Conservation (phyloP, 2,329 filamentous ascomycete species). For the Cladosporium sp. region DNA sequence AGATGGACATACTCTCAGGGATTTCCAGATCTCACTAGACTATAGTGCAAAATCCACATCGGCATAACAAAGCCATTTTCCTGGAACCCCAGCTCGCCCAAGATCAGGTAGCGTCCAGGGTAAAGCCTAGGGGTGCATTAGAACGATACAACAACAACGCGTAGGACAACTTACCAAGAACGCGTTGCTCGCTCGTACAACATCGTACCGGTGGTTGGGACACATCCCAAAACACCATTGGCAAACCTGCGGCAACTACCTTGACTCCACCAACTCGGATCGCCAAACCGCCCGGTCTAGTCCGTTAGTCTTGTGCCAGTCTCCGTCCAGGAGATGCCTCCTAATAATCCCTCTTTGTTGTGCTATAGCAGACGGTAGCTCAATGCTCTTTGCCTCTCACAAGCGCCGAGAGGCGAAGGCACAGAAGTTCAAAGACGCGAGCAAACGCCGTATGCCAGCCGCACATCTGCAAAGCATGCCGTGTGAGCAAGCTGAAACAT, state of each 20-base stretch:
- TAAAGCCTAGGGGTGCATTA: slow-evolving; percentile 1
- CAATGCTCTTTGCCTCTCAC: too few relatives aligned
- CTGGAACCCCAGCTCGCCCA: not conserved
- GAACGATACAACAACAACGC: not conserved
- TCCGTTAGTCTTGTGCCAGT: too few relatives aligned
- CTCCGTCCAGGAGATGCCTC: too few relatives aligned
- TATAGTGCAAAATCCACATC: not conserved
- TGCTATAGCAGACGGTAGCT: too few relatives aligned
- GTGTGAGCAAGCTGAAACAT: not conserved
- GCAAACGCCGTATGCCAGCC: too few relatives aligned
- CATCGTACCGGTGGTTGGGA: not conserved
- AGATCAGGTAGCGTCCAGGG: not conserved
- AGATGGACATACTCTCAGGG: not conserved
- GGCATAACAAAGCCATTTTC: not conserved
- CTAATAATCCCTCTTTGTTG: too few relatives aligned
- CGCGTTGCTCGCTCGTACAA: not conserved
- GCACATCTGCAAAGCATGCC: too few relatives aligned
- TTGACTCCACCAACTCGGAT: not conserved
- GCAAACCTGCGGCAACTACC: not conserved
- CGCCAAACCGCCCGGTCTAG: not conserved
- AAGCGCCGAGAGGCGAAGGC: too few relatives aligned
- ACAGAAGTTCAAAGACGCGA: too few relatives aligned
- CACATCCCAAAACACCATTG: too few relatives aligned
- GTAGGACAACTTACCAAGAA: not conserved
- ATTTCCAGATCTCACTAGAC: too few relatives aligned